Base-by-base conservation (phyloP, 345 rosid genomes). In the Euphorbia pulcherrima region DNA sequence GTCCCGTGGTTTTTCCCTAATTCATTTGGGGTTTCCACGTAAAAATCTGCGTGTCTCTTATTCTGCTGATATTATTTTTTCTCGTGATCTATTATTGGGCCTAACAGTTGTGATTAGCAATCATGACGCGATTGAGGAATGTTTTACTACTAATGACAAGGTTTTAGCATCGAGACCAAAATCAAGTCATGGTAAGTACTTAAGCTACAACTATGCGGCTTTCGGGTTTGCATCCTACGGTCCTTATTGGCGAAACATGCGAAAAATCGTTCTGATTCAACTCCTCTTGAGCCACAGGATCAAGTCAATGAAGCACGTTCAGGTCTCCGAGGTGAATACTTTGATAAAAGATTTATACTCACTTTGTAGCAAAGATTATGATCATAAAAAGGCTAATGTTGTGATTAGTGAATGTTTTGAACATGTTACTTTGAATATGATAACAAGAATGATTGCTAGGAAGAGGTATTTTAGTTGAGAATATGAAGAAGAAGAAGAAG, bases 401-500 rank as follows among this genome's bases (percentile, higher is more conserved):
- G 58, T 13, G 1, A 65, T 70, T 18, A 75, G 79, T 37, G 74
- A 70, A 20, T 51, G 23, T 8, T 41, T 75, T 8, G 60, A 70
- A 2, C 71, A 41, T 41, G 4, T 75, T 13, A 61, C 64, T 21
- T 21, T 70, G 12, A 70, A 75, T 46, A 60, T 33, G 68, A 70
- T 75, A 16, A 75, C 68, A 2, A 65, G 59, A 64, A 64, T 75
- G 71, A 75, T 75, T 29, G 75, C 74, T 0, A 74, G 79, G n/a
- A 75, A 75, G 50, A 75, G 52, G 48, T 75, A 70, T 35, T 65
- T 75, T 24, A 41, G 33, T 12, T 39, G 35, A 44, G 14, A 16
- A 0, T 9, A 14, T 37, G 68, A 41, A 23, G 54, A 46, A 0
- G 39, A 30, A 28, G 78, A 77, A 68, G n/a, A n/a, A n/a, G n/a